These are phyloP conservation scores for Syzygium grande DNA, from an alignment of 345 rosid genomes.

Conservation along the genomic window DNA sequence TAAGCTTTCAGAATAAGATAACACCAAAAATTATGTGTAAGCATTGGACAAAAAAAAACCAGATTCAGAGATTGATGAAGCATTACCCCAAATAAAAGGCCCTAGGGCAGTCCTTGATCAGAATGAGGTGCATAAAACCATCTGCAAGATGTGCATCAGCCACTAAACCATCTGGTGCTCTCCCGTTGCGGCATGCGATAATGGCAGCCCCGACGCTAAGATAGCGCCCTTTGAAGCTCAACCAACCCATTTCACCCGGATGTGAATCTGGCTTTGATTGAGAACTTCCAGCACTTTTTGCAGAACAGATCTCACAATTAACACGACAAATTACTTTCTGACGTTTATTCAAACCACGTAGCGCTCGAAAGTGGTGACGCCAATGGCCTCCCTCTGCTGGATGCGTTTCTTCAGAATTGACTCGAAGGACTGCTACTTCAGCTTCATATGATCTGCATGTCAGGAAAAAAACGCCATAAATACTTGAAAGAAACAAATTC, in stretches of 20 bases:
- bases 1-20: neutral
- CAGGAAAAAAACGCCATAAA: neutral
- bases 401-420: constrained; percentile 38
- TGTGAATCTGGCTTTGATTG: constrained; percentile 5
- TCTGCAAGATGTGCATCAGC: constrained; percentile 95
- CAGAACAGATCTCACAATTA: constrained; percentile 55
- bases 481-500: neutral
- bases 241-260: constrained; percentile 46
- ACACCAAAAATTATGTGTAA: neutral
- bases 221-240: constrained; percentile 56
- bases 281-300: constrained; percentile 14
- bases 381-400: constrained; percentile 14
- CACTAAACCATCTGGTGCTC: constrained; percentile 95
- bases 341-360: constrained; percentile 28
- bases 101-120: constrained; percentile 78
- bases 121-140: constrained; percentile 86
- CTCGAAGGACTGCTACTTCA: constrained; percentile 64
- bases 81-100: constrained; percentile 76
- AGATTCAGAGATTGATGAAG: neutral
- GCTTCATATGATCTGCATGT: constrained; percentile 69
- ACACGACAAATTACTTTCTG: constrained; percentile 60
- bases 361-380: constrained; percentile 21
- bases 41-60: neutral
- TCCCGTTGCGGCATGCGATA: constrained; percentile 81
- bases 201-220: constrained; percentile 87